phyloP scores from a whole-genome alignment of 208 protist species.

The Kentomonas sorsogonicus region DNA sequence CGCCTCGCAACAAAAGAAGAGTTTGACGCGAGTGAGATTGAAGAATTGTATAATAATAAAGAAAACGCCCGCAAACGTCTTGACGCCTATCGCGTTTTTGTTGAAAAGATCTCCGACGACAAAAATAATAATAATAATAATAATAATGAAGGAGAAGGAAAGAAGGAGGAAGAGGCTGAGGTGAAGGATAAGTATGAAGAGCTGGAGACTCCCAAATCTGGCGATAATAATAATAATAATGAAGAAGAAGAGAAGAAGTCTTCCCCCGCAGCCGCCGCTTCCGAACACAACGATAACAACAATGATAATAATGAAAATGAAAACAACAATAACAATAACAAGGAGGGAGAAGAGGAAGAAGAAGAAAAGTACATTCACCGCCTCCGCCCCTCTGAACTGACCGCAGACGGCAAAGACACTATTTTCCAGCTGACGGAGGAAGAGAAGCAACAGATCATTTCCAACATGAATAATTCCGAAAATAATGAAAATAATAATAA shows the following conservation, averaged over 20 bases:
- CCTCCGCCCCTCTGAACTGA: conserved; percentile 42
- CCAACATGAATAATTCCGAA: no score
- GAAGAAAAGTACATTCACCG: conserved; percentile 42
- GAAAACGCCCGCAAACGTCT: no score
- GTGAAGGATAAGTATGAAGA: neutral
- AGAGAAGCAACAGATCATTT: no score
- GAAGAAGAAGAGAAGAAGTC: no score
- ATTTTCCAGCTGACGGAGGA: conserved; percentile 18
- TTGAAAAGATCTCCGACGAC: no score
- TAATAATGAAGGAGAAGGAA: neutral
- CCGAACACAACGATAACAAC: neutral
- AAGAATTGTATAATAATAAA: no score
- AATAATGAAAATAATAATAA: conserved; percentile 6
- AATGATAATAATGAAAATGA: neutral
- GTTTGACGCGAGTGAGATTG: no score
- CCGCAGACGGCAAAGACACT: conserved; percentile 22
- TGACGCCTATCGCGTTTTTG: no score
- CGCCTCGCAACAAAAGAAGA: no score
- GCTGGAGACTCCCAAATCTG: neutral
- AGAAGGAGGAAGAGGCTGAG: neutral
- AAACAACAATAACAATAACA: conserved; percentile 13
- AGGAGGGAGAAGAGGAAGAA: conserved; percentile 24
- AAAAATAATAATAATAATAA: conserved; percentile 6
- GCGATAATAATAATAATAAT: conserved; percentile 9
- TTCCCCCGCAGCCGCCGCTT: neutral